A percentile compares a stretch with the other conserved stretches of the same genome.
phyloP scores from a whole-genome alignment of 106 monocot genomes.

The Agapanthus africanus region DNA sequence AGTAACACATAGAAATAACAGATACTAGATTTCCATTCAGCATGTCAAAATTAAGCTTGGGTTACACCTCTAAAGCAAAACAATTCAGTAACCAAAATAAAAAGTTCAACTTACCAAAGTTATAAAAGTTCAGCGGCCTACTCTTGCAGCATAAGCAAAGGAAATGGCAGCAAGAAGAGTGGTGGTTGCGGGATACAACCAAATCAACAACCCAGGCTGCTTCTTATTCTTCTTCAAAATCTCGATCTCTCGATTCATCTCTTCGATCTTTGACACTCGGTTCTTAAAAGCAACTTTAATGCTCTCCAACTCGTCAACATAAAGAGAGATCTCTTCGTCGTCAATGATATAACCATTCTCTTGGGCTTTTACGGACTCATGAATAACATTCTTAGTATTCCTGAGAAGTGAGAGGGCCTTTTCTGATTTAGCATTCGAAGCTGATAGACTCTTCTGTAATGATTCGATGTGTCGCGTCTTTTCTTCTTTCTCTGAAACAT shows the following conservation, averaged over 20 bases:
- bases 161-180: slow-evolving; percentile 31
- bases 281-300: slow-evolving; percentile 7
- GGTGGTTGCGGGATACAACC: slow-evolving; percentile 36
- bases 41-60: too few species aligned
- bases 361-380: too few species aligned
- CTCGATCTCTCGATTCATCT: slow-evolving; percentile 23
- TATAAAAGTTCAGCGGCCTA: too few species aligned
- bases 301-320: slow-evolving; percentile 9
- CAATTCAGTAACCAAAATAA: too few species aligned
- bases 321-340: neutral
- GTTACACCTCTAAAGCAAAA: too few species aligned
- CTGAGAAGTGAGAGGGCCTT: neutral
- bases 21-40: too few species aligned
- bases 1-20: too few species aligned
- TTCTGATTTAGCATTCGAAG: neutral
- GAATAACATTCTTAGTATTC: neutral
- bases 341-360: neutral
- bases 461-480: slow-evolving; percentile 2
- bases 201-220: slow-evolving; percentile 23
- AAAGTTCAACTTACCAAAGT: too few species aligned
- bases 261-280: slow-evolving; percentile 14
- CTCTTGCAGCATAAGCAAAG: slow-evolving; percentile 28
- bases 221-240: slow-evolving; percentile 14
- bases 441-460: neutral
- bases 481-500: neutral